Evolutionary conservation across 306 rosid genomes (phyloP).

Genomic region (Inga leiocalycina): DNA sequence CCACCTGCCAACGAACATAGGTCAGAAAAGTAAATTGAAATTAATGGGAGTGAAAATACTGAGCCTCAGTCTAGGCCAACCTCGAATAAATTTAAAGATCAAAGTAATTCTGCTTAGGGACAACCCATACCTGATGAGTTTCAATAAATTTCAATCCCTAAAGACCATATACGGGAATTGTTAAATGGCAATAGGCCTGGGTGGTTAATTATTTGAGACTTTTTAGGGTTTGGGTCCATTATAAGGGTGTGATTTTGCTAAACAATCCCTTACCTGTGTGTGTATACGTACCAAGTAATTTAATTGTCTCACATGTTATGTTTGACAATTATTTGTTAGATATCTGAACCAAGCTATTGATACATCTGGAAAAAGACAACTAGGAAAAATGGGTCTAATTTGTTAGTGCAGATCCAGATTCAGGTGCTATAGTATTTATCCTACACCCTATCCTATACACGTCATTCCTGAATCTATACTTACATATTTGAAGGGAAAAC

Average conservation of each 20-base stretch:
- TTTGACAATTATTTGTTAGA: neutral
- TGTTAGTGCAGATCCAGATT: neutral
- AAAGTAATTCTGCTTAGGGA: neutral
- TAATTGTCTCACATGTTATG: neutral
- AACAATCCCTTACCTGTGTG: neutral
- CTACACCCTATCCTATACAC: neutral
- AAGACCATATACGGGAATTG: neutral
- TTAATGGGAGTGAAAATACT: too few relatives aligned
- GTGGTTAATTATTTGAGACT: neutral
- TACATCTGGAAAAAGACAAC: too few relatives aligned
- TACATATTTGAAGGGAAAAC: neutral
- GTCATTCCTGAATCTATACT: neutral
- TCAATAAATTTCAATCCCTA: neutral
- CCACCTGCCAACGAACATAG: too few relatives aligned
- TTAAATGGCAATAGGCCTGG: neutral
- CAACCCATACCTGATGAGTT: neutral
- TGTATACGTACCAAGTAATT: neutral
- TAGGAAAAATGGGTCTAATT: conserved; percentile 26
- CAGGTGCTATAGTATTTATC: neutral
- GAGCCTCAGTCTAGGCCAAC: too few relatives aligned
- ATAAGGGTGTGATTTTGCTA: neutral
- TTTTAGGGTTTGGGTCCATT: neutral
- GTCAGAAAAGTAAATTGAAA: too few relatives aligned
- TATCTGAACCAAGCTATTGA: too few relatives aligned
- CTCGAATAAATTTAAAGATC: too few relatives aligned